A percentile compares a stretch with the other conserved stretches of the same genome.
Evolutionary conservation across 257 asterid species (phyloP).

Genomic region (Forsythia viridissima): DNA sequence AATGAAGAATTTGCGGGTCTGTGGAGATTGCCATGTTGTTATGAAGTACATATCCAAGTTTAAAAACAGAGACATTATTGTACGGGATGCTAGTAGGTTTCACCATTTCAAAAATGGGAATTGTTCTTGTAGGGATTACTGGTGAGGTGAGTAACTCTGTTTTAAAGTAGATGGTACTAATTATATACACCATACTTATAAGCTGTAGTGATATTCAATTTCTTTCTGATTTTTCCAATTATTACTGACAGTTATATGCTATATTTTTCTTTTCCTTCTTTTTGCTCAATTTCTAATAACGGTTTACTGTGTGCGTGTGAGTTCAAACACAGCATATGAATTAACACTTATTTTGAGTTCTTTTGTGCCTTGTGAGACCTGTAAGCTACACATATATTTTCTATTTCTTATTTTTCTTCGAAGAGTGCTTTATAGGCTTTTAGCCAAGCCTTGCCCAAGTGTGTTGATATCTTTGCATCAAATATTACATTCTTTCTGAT

Average conservation of each 20-base stretch:
- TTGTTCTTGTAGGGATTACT: conserved; percentile 87
- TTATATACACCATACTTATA: background rate
- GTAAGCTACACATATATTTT: background rate
- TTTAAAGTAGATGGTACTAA: background rate
- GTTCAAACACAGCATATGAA: too few species aligned
- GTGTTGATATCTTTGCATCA: too few species aligned
- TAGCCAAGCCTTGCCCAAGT: too few species aligned
- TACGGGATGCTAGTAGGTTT: conserved; percentile 75
- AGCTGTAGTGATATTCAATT: background rate
- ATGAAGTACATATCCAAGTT: conserved; percentile 64
- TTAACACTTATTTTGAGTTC: background rate
- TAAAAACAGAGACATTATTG: conserved; percentile 56
- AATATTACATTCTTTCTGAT: too few species aligned
- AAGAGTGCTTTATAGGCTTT: too few species aligned
- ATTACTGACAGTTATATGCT: background rate
- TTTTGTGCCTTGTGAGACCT: background rate
- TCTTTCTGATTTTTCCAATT: background rate
- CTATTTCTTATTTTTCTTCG: too few species aligned
- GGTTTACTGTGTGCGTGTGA: too few species aligned
- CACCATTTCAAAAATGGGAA: conserved; percentile 73
- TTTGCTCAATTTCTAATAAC: background rate
- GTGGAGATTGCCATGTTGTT: conserved; percentile 74
- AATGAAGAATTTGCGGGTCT: conserved; percentile 85
- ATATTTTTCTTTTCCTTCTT: background rate
- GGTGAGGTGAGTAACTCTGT: conserved; percentile 42